Evolutionary conservation across 2,329 filamentous ascomycete genomes (phyloP).

Genomic region (Cercospora canescens): DNA sequence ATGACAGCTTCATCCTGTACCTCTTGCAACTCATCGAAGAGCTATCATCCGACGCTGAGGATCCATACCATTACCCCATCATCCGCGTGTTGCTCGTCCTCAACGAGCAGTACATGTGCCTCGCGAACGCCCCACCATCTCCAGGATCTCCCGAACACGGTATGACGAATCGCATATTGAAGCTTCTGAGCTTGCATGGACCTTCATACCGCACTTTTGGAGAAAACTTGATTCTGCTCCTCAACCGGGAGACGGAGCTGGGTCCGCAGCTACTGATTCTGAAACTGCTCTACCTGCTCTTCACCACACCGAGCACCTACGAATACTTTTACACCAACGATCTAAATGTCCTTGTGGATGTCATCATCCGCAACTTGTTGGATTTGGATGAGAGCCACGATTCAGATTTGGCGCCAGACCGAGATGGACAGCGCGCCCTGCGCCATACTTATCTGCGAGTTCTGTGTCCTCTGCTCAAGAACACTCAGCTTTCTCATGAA

Average conservation of each 20-base stretch:
- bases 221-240: slow-evolving; percentile 91
- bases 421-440: slow-evolving; percentile 51
- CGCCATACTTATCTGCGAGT: slow-evolving; percentile 95
- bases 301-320: slow-evolving; percentile 86
- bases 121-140: slow-evolving; percentile 60
- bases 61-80: slow-evolving; percentile 94
- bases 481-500: slow-evolving; percentile 84
- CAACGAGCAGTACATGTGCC: slow-evolving; percentile 94
- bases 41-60: slow-evolving; percentile 79
- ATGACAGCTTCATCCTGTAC: slow-evolving; percentile 79
- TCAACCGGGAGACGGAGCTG: slow-evolving; percentile 92
- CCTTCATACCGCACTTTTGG: slow-evolving; percentile 89
- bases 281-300: slow-evolving; percentile 91
- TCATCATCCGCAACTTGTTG: slow-evolving; percentile 94
- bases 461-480: slow-evolving; percentile 82
- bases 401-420: slow-evolving; percentile 20
- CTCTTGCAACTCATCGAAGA: slow-evolving; percentile 87
- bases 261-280: slow-evolving; percentile 93
- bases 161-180: slow-evolving; percentile 90
- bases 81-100: slow-evolving; percentile 93
- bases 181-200: slow-evolving; percentile 80
- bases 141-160: slow-evolving; percentile 33
- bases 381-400: slow-evolving; percentile 75
- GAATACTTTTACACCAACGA: slow-evolving; percentile 99
- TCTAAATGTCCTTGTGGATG: slow-evolving; percentile 87